Evolutionary conservation across 2,329 filamentous ascomycete genomes (phyloP), one percentile per base, ranked within the genome.

Genomic region (Ophiocordyceps sinensis): DNA sequence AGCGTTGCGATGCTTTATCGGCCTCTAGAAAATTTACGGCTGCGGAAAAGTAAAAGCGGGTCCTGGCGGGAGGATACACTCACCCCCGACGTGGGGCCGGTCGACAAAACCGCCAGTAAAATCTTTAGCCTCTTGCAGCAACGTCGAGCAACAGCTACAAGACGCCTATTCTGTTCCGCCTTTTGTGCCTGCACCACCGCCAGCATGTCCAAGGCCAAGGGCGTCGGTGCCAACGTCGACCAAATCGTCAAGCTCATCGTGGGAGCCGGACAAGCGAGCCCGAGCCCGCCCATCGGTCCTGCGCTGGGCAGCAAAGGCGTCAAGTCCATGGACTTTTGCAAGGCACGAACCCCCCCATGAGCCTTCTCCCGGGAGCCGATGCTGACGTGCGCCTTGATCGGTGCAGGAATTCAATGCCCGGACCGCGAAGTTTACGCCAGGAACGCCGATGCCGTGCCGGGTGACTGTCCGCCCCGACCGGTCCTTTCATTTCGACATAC

Each of bases 271-370:
- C 86, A 95, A 63, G 91, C 91, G 45, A 89, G 81, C 55, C 91
- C 91, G 28, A 93, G 87, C 65, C 91, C 91, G 29, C 91, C 91
- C 5, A 88, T 98, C 55, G 91, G 91, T 70, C 91, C 91, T 44
- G 91, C 91, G 41, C 75, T 98, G 49, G 91, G 91, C 66, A 89
- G 82, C 62, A 96, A 95, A 70, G 91, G 91, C 71, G 84, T 98
- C 47, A 98, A 98, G 71, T 93, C 85, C 44, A 98, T 98, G 82
- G 91, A 98, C 66, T 98, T 96, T 62, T 96, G 91, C 78, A 96
- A 96, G 75, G 89, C 94, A 45, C 32, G 39, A n/a, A n/a, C 7
- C 17, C 15, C 13, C 23, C 9, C 4, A 11, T 1, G 17, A 9
- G 10, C 44, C 47, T 48, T 43, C 52, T 53, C 30, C 53, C 36